phyloP scores from a whole-genome alignment of 768 basidiomycete genomes.

The Rhodosporidiobolus sp. region DNA sequence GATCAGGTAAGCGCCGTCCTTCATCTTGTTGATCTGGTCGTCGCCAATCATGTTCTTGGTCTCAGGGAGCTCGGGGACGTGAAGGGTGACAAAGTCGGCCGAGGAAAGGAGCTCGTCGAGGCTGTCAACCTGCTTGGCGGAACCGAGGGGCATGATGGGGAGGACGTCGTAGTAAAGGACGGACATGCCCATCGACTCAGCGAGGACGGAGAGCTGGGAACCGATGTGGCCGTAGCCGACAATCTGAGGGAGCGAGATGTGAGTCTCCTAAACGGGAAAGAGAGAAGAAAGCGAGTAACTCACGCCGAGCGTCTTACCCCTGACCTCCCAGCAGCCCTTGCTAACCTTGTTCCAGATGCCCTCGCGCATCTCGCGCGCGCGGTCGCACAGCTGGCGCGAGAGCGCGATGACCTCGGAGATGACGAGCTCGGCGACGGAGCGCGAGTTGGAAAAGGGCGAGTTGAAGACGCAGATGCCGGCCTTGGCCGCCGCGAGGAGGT shows the following conservation, averaged over 20 bases:
- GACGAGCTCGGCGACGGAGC: slow-evolving; percentile 97
- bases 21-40: slow-evolving; percentile 80
- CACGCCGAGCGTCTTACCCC: slow-evolving; percentile 88
- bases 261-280: background rate
- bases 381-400: slow-evolving; percentile 88
- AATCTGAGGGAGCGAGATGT: slow-evolving; percentile 52
- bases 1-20: slow-evolving; percentile 88
- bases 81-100: slow-evolving; percentile 91
- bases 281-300: background rate
- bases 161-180: slow-evolving; percentile 93
- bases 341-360: slow-evolving; percentile 99
- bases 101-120: slow-evolving; percentile 68
- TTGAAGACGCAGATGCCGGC: slow-evolving; percentile 98
- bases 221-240: slow-evolving; percentile 99
- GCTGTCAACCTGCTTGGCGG: slow-evolving; percentile 81
- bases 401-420: slow-evolving; percentile 88
- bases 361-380: slow-evolving; percentile 76
- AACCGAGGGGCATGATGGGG: slow-evolving; percentile 96
- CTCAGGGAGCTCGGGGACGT: slow-evolving; percentile 94
- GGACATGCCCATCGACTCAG: slow-evolving; percentile 91
- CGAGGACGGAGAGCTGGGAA: slow-evolving; percentile 90
- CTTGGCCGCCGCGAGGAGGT: slow-evolving; percentile 73
- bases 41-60: slow-evolving; percentile 88
- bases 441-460: slow-evolving; percentile 81
- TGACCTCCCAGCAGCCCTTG: slow-evolving; percentile 95